Conservation (phyloP, 2,329 filamentous ascomycete genomes). For the Aulographum hederae region DNA sequence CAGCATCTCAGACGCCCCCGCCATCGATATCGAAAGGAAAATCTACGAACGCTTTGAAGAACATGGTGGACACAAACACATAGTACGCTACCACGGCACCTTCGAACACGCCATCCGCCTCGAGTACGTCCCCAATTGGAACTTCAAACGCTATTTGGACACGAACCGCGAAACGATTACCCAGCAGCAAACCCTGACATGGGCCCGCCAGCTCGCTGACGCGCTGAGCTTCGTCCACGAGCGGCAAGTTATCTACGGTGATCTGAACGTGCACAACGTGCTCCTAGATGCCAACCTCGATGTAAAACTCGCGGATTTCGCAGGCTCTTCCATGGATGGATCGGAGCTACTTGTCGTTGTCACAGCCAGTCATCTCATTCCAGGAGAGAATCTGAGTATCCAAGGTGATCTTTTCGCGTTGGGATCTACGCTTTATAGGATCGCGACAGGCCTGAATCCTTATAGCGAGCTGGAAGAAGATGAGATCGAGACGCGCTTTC, state of each 20-base stretch:
- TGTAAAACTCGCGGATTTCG: slow-evolving; percentile 7
- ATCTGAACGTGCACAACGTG: slow-evolving; percentile 8
- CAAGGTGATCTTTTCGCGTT: slow-evolving; percentile 6
- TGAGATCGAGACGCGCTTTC: slow-evolving; percentile 2
- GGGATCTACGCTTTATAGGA: slow-evolving; percentile 7
- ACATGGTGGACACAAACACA: slow-evolving; percentile 6
- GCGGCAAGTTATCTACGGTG: slow-evolving; percentile 7
- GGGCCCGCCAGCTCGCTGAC: slow-evolving; percentile 4
- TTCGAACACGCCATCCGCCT: slow-evolving; percentile 6
- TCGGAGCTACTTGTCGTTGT: slow-evolving; percentile 5
- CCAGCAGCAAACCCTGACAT: slow-evolving; percentile 4
- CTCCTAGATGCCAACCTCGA: slow-evolving; percentile 6
- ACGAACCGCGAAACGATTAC: slow-evolving; percentile 5
- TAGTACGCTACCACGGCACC: slow-evolving; percentile 5
- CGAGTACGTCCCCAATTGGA: slow-evolving; percentile 4
- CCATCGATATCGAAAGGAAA: slow-evolving; percentile 6
- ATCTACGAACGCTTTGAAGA: slow-evolving; percentile 8
- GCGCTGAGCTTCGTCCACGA: slow-evolving; percentile 8
- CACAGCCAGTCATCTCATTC: slow-evolving; percentile 5
- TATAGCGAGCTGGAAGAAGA: slow-evolving; percentile 4
- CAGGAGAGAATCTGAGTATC: slow-evolving; percentile 3
- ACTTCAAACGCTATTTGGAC: slow-evolving; percentile 5
- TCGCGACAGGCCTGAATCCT: slow-evolving; percentile 5
- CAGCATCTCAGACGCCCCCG: slow-evolving; percentile 4
- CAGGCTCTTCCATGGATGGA: slow-evolving; percentile 7